Evolutionary conservation across 2,329 filamentous ascomycete species (phyloP).

Genomic region (Aspergillus candidus): DNA sequence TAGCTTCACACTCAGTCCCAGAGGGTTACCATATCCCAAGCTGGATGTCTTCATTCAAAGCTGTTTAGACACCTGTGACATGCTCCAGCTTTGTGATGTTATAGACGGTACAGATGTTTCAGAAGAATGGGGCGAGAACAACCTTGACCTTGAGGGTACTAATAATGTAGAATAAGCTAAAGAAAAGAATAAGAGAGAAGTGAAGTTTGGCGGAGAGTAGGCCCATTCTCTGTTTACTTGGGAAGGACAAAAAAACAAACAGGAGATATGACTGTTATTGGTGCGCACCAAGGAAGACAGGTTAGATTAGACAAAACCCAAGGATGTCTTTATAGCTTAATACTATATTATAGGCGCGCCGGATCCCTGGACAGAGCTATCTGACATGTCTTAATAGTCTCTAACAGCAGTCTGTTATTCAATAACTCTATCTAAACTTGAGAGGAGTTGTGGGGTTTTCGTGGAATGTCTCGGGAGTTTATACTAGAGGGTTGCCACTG

Average conservation of each 20-base stretch:
- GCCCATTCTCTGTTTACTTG: slow-evolving; percentile 21
- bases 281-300: slow-evolving; percentile 21
- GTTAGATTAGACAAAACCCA: slow-evolving; percentile 23
- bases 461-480: slow-evolving; percentile 4
- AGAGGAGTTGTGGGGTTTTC: slow-evolving; percentile 4
- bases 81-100: slow-evolving; percentile 23
- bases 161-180: slow-evolving; percentile 23
- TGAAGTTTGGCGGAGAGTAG: slow-evolving; percentile 20
- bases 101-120: slow-evolving; percentile 26
- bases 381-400: slow-evolving; percentile 13
- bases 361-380: slow-evolving; percentile 21
- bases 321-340: slow-evolving; percentile 20
- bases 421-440: slow-evolving; percentile 1
- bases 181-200: slow-evolving; percentile 19
- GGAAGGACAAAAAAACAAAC: slow-evolving; percentile 17
- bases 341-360: slow-evolving; percentile 22
- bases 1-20: slow-evolving; percentile 21
- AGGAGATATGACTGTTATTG: slow-evolving; percentile 20
- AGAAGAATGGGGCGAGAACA: slow-evolving; percentile 22
- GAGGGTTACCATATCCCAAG: slow-evolving; percentile 25
- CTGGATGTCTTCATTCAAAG: slow-evolving; percentile 23
- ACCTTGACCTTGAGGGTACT: slow-evolving; percentile 21
- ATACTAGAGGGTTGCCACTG: slow-evolving; percentile 3
- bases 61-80: slow-evolving; percentile 22
- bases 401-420: slow-evolving; percentile 6